Conservation (phyloP, 208 protist species). For the Wallacemonas sp. region DNA sequence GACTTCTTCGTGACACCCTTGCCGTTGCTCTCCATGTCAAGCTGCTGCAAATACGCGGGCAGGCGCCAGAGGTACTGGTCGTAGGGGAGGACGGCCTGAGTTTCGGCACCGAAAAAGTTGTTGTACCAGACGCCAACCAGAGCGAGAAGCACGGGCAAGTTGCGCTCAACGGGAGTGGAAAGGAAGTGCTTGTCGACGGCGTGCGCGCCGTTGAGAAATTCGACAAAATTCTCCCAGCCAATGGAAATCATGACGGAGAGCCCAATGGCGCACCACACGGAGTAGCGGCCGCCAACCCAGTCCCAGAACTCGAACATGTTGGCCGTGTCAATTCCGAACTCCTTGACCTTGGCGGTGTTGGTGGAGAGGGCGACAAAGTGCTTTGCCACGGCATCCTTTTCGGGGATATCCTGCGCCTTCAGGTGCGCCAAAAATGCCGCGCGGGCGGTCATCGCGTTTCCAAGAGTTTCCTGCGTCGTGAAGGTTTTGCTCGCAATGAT, state of each 20-base stretch:
- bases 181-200: conserved; percentile 84
- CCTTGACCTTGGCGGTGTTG: conserved; percentile 87
- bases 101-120: conserved; percentile 96
- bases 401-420: conserved; percentile 40
- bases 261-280: conserved; percentile 97
- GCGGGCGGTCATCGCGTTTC: conserved; percentile 93
- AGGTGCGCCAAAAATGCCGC: conserved; percentile 83
- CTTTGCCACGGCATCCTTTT: conserved; percentile 86
- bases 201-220: conserved; percentile 92
- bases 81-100: conserved; percentile 97
- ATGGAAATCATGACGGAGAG: conserved; percentile 95
- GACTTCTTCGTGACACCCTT: conserved; percentile 89
- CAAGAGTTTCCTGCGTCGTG: conserved; percentile 97
- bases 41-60: conserved; percentile 98
- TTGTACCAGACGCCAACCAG: conserved; percentile 97
- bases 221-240: conserved; percentile 95
- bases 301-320: conserved; percentile 99
- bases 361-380: conserved; percentile 98
- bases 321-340: conserved; percentile 95
- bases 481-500: conserved; percentile 98
- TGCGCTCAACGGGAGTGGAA: conserved; percentile 66
- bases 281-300: conserved; percentile 98
- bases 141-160: conserved; percentile 95
- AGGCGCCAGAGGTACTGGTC: conserved; percentile 97
- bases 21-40: conserved; percentile 98